Base-by-base conservation (phyloP, 306 rosid genomes). In the Vigna reflexopilosa region DNA sequence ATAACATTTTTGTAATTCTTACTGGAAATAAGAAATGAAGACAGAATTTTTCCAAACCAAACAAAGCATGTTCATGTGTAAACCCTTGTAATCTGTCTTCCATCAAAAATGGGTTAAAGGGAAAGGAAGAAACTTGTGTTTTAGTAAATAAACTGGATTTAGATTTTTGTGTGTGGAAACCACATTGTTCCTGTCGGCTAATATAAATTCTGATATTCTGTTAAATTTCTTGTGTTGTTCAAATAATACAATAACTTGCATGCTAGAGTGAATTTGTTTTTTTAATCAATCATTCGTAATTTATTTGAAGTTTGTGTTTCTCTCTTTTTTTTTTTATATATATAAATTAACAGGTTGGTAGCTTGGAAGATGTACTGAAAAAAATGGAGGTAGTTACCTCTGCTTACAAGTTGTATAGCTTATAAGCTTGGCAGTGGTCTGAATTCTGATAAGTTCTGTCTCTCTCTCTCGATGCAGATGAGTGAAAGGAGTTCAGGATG, bases 341-440 rank as follows among this genome's bases (percentile, higher is more conserved):
- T 26, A 26, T 34, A 58, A 69, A 62, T 32, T n/a, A 80, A 69
- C 95, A 95, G 99, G 98, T 93, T 50, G 98, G 96, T 66, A 91
- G 96, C 86, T 70, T 95, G 74, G 99, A 95, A 87, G 97, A 93
- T 84, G 99, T 95, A 67, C 83, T 95, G 71, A 91, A 81, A 82
- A 95, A 91, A 85, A 93, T 95, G 97, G 98, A 95, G 99, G 99
- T 95, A 90, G 50, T 48, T 54, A 45, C 13, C 57, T 76, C 81
- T 82, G 58, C 66, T 42, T 59, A 59, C 58, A 48, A 17, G 48
- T 75, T 71, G 36, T 16, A 26, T 42, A 11, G 61, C 76, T 82
- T 50, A 36, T 77, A 73, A 36, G 40, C 68, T 45, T 26, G 40
- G 55, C 66, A 62, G 45, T 69, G 70, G 70, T 72, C 15, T 70